These are phyloP conservation scores for Periconia sp. DNA, from an alignment of 2,329 filamentous ascomycete genomes.

Conservation along the genomic window DNA sequence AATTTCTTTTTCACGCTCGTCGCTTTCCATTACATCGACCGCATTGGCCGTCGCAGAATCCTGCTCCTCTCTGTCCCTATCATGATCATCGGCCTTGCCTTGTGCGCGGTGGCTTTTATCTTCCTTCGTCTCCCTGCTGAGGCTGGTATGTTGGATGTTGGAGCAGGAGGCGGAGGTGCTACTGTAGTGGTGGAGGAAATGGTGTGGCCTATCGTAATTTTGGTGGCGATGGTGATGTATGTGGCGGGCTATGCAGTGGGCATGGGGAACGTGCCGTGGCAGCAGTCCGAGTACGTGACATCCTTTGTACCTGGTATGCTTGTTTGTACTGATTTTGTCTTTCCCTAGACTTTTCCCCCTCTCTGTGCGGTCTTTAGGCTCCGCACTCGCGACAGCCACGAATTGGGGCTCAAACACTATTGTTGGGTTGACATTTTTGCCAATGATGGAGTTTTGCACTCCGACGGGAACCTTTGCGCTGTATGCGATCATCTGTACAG, in stretches of 20 bases:
- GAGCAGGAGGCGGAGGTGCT: constrained; percentile 34
- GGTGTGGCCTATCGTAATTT: constrained; percentile 54
- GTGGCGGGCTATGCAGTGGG: constrained; percentile 85
- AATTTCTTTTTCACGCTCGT: constrained; percentile 52
- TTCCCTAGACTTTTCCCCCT: constrained; percentile 67
- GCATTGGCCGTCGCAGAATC: constrained; percentile 56
- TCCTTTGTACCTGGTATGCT: background rate
- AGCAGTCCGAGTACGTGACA: constrained; percentile 72
- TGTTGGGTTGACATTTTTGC: constrained; percentile 83
- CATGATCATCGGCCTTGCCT: constrained; percentile 73
- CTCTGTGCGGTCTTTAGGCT: constrained; percentile 71
- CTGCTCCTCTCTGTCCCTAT: constrained; percentile 81
- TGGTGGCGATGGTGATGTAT: constrained; percentile 77
- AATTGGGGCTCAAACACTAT: constrained; percentile 89
- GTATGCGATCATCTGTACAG: constrained; percentile 72
- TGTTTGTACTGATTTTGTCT: background rate
- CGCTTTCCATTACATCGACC: constrained; percentile 49
- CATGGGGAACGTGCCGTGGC: constrained; percentile 92
- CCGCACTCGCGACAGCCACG: constrained; percentile 73
- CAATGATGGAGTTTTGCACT: constrained; percentile 76
- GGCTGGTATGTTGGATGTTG: constrained; percentile 55
- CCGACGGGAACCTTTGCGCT: constrained; percentile 76
- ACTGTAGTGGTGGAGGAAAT: constrained; percentile 13
- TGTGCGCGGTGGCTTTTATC: constrained; percentile 73
- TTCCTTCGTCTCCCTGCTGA: constrained; percentile 55